Conservation (phyloP, 176 grass and related monocot species). For the Triticum turgidum region DNA sequence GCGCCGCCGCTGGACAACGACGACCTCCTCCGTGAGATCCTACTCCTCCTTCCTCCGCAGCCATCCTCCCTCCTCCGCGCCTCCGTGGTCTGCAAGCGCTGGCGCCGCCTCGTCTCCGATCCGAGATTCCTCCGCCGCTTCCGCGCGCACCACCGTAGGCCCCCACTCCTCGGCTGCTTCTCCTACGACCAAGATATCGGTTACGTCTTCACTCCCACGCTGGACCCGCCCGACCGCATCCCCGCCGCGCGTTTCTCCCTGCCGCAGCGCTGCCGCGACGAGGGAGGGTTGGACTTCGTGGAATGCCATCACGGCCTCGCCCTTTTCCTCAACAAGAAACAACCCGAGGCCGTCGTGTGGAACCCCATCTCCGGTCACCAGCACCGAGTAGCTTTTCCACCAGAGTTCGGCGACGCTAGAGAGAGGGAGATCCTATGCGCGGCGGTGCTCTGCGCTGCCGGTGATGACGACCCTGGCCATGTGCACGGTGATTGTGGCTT, state of each 20-base stretch:
- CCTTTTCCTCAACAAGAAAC: background rate
- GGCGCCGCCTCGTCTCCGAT: slow-evolving; percentile 15
- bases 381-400: background rate
- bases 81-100: background rate
- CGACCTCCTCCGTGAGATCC: background rate
- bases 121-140: background rate
- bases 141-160: background rate
- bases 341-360: background rate
- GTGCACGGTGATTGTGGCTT: background rate
- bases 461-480: background rate
- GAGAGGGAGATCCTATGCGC: background rate
- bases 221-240: background rate
- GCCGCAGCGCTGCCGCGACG: background rate
- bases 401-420: background rate
- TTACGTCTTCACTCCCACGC: background rate
- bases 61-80: background rate
- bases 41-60: background rate
- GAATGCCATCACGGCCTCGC: background rate
- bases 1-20: background rate
- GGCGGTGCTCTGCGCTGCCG: background rate
- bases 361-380: background rate
- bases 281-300: background rate
- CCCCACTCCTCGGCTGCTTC: slow-evolving; percentile 5
- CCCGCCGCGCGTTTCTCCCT: background rate
- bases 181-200: background rate